Conservation (phyloP, 169 alveolate species). For the Cryptosporidium baileyi region DNA sequence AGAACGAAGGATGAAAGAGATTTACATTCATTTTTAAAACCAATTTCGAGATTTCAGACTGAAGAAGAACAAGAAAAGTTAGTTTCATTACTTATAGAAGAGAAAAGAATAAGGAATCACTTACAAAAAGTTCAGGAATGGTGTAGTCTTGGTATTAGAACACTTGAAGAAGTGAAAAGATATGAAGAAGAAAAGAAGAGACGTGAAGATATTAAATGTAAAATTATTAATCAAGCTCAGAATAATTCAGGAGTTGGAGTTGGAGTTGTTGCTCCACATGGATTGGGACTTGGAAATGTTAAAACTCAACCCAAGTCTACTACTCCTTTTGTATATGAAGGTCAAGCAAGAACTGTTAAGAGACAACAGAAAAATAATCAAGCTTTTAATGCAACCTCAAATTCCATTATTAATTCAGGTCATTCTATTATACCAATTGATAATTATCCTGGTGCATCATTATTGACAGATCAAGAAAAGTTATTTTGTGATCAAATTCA, state of each 20-base stretch:
- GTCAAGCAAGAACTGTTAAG: slow-evolving; percentile 64
- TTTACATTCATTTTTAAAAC: slow-evolving; percentile 84
- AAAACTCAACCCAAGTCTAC: slow-evolving; percentile 27
- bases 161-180: slow-evolving; percentile 82
- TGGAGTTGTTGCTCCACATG: slow-evolving; percentile 22
- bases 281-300: slow-evolving; percentile 51
- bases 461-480: slow-evolving; percentile 74
- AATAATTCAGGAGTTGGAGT: background rate
- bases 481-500: slow-evolving; percentile 76
- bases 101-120: slow-evolving; percentile 84
- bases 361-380: background rate
- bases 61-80: slow-evolving; percentile 88
- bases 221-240: slow-evolving; percentile 30
- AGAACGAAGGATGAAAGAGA: slow-evolving; percentile 89
- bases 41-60: slow-evolving; percentile 86
- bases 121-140: slow-evolving; percentile 85
- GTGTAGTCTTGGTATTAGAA: slow-evolving; percentile 87
- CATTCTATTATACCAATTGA: slow-evolving; percentile 39
- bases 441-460: slow-evolving; percentile 63
- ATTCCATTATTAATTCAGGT: background rate
- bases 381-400: background rate
- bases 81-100: slow-evolving; percentile 84
- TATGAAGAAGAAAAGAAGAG: slow-evolving; percentile 66
- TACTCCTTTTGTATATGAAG: slow-evolving; percentile 58
- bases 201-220: slow-evolving; percentile 44